Percentiles rank a stretch among this genome's conserved stretches.
Conservation (phyloP, 1,139 yeast genomes). For the Hyphopichia fennica region DNA sequence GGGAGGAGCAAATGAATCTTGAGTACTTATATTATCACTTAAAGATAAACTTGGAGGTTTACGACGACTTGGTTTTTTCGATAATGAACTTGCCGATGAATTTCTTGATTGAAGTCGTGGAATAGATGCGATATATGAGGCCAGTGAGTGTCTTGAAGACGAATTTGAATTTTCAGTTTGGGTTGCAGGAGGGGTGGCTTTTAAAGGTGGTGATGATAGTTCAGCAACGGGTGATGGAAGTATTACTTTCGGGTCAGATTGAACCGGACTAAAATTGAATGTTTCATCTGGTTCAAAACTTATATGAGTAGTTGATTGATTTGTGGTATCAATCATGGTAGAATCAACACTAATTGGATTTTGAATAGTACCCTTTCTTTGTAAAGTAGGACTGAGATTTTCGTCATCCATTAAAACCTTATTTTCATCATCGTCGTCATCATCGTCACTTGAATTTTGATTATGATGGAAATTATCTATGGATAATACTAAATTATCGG, state of each 20-base stretch:
- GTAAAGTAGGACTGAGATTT: background rate
- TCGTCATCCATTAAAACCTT: background rate
- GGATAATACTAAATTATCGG: conserved; percentile 30
- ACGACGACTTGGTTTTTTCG: background rate
- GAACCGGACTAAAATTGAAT: conserved; percentile 4
- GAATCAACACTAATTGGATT: conserved; percentile 3
- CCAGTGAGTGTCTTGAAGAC: background rate
- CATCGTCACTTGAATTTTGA: conserved; percentile 21
- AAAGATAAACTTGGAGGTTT: background rate
- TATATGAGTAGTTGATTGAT: background rate
- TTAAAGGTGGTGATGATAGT: background rate
- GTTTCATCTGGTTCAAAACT: conserved; percentile 2
- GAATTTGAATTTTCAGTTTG: background rate
- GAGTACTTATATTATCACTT: background rate
- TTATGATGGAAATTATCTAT: conserved; percentile 29
- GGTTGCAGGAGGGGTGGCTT: background rate
- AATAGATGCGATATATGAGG: background rate
- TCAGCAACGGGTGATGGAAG: background rate
- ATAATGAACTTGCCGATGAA: too few species aligned
- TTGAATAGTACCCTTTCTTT: background rate
- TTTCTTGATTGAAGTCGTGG: too few species aligned
- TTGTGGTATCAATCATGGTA: background rate
- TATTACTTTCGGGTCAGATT: background rate
- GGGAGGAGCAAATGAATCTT: conserved; percentile 24
- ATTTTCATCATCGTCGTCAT: conserved; percentile 5